Evolutionary conservation across 495 filamentous ascomycete species (phyloP).

Genomic region (Aspergillus asperescens): DNA sequence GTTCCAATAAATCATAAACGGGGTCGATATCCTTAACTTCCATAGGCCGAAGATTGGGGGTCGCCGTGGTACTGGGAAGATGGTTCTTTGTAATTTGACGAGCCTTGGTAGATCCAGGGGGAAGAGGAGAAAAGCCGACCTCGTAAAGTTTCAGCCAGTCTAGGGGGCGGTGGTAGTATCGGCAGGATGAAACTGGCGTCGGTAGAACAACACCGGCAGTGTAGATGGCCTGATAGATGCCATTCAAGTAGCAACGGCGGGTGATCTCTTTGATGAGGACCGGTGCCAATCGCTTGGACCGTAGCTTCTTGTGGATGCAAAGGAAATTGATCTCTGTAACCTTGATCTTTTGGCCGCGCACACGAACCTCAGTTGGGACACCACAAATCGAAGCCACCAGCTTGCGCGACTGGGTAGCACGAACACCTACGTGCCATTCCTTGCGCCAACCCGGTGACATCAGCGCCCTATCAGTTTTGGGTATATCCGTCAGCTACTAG

Average conservation of each 20-base stretch:
- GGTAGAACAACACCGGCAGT: constrained; percentile 88
- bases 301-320: constrained; percentile 94
- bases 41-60: constrained; percentile 72
- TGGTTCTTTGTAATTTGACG: constrained; percentile 76
- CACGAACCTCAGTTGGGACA: constrained; percentile 74
- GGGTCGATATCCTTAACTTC: constrained; percentile 72
- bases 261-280: constrained; percentile 97
- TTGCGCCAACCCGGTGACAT: constrained; percentile 93
- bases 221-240: constrained; percentile 91
- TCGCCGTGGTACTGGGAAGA: constrained; percentile 65
- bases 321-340: constrained; percentile 96
- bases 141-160: constrained; percentile 96
- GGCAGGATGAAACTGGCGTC: constrained; percentile 81
- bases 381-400: constrained; percentile 94
- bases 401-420: constrained; percentile 67
- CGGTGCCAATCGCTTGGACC: constrained; percentile 83
- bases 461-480: constrained; percentile 65
- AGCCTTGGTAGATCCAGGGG: constrained; percentile 69
- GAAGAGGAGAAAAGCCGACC: constrained; percentile 82
- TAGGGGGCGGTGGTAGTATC: constrained; percentile 88
- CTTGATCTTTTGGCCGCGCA: constrained; percentile 67
- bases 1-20: constrained; percentile 66
- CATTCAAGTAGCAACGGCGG: constrained; percentile 73
- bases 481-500: constrained; percentile 2
- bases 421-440: constrained; percentile 93